Conservation (phyloP, 768 basidiomycete species). For the Phanerodontia chrysosporium region DNA sequence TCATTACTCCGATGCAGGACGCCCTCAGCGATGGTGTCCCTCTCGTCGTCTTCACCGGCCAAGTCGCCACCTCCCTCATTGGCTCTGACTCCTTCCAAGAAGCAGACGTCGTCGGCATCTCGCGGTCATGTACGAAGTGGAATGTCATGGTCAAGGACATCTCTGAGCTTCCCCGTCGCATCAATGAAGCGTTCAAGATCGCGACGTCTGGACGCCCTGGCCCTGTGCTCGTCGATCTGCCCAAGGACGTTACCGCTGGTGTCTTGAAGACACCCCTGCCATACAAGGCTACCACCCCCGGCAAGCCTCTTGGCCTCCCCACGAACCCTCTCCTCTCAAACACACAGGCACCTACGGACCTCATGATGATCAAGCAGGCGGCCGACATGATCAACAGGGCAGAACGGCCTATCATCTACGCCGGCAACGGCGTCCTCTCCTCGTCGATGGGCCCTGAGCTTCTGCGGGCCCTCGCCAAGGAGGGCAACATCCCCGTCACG, state of each 20-base stretch:
- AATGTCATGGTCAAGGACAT: conserved; percentile 99
- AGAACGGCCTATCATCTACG: conserved; percentile 87
- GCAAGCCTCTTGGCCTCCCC: conserved; percentile 67
- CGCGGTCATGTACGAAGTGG: conserved; percentile 97
- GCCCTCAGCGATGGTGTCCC: conserved; percentile 93
- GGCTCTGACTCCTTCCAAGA: conserved; percentile 99
- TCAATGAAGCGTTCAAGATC: conserved; percentile 99
- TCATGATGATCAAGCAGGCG: conserved; percentile 69
- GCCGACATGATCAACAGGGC: conserved; percentile 91
- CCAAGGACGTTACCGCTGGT: conserved; percentile 97
- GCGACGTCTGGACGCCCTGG: conserved; percentile 96
- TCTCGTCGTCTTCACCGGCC: conserved; percentile 92
- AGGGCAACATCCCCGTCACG: conserved; percentile 94
- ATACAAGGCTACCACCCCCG: conserved; percentile 82
- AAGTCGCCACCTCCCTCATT: conserved; percentile 98
- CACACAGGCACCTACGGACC: conserved; percentile 55
- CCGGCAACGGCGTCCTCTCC: conserved; percentile 85
- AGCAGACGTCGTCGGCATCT: conserved; percentile 95
- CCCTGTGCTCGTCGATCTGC: conserved; percentile 95
- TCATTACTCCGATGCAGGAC: conserved; percentile 97
- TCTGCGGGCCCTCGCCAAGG: conserved; percentile 69
- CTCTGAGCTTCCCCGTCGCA: conserved; percentile 86
- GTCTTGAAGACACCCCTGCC: conserved; percentile 84
- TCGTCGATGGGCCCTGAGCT: conserved; percentile 79
- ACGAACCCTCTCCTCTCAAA: conserved; percentile 62